Conservation (phyloP, 208 protist genomes). For the Lotmaria passim region DNA sequence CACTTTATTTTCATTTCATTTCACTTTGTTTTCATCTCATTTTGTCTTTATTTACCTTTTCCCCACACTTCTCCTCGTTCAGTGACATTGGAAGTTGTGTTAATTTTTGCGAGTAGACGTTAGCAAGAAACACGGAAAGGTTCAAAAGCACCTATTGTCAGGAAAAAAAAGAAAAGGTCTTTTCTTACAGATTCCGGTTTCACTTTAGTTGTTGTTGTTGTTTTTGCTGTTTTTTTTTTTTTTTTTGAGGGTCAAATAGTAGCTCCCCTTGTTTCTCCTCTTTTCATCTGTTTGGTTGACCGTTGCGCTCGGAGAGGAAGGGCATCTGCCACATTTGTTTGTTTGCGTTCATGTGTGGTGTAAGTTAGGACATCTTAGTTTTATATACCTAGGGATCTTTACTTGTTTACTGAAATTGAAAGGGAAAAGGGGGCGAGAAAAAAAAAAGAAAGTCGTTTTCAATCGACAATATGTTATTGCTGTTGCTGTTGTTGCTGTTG, state of each 20-base stretch:
- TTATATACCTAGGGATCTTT: too few species aligned
- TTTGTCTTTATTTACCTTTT: conserved; percentile 14
- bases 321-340: too few species aligned
- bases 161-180: background rate
- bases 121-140: conserved; percentile 8
- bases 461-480: too few species aligned
- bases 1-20: conserved; percentile 11
- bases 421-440: too few species aligned
- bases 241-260: background rate
- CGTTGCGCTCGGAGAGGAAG: too few species aligned
- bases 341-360: too few species aligned
- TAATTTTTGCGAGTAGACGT: background rate
- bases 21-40: background rate
- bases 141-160: background rate
- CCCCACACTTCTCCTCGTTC: conserved; percentile 8
- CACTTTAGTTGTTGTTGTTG: background rate
- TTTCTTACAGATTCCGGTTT: background rate
- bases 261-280: too few species aligned
- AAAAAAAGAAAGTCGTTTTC: too few species aligned
- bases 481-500: too few species aligned
- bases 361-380: too few species aligned
- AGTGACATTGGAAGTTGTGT: background rate
- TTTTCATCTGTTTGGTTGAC: too few species aligned
- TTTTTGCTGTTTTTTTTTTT: conserved; percentile 4
- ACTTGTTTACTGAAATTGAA: too few species aligned